Conservation (phyloP, 2,329 filamentous ascomycete species). For the Ceratocystis cubensis region DNA sequence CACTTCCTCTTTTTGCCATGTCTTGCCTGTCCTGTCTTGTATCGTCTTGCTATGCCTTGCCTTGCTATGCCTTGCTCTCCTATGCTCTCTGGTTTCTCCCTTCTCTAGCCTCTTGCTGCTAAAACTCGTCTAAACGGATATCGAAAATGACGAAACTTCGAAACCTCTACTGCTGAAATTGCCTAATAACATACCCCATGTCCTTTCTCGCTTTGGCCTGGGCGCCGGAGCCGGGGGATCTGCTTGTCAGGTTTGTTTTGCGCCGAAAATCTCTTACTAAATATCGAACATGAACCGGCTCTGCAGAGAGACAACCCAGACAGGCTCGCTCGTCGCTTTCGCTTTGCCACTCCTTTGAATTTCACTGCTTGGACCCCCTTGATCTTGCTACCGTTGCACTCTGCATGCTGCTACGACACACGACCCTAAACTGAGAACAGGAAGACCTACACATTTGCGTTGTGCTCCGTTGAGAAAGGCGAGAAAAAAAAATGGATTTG, state of each 20-base stretch:
- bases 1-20: not conserved
- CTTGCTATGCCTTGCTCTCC: not conserved
- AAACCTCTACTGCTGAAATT: not conserved
- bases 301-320: not conserved
- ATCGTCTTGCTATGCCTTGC: not conserved
- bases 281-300: not conserved
- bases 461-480: not conserved
- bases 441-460: not conserved
- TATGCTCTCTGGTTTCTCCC: not conserved
- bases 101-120: not conserved
- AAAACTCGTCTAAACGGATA: not conserved
- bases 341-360: not conserved
- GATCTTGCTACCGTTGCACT: no score
- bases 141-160: not conserved
- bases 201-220: not conserved
- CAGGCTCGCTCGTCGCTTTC: not conserved
- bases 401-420: no score
- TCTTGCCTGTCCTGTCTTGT: not conserved
- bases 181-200: not conserved
- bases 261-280: not conserved
- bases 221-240: no score
- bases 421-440: not conserved
- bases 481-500: not conserved
- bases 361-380: not conserved
- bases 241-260: no score